A percentile compares a stretch with the other conserved stretches of the same genome.
Conservation (phyloP, 192 early-diverging fungal genomes). For the Powellomyces hirtus region DNA sequence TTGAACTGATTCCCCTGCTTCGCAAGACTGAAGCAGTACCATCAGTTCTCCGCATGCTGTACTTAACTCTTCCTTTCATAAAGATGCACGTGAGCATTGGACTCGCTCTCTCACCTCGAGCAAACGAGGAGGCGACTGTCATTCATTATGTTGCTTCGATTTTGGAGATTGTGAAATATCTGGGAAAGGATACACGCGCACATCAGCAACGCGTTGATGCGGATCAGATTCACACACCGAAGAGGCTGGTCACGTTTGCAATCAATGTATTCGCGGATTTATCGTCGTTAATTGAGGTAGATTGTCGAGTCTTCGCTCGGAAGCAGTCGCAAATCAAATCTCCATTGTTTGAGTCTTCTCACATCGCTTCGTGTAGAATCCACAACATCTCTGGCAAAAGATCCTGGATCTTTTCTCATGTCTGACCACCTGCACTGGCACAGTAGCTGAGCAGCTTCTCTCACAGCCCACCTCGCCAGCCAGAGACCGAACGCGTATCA, state of each 20-base stretch:
- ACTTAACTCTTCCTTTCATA: constrained; percentile 23
- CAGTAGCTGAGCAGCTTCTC: neutral
- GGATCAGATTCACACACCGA: neutral
- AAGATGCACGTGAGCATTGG: constrained; percentile 23
- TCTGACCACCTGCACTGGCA: no score
- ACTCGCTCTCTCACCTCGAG: neutral
- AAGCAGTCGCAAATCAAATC: no score
- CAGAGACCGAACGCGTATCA: neutral
- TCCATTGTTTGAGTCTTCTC: no score
- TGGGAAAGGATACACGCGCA: neutral
- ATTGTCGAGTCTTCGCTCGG: no score
- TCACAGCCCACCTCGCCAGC: neutral
- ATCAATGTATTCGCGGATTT: neutral
- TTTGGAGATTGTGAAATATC: neutral
- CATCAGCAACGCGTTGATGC: neutral
- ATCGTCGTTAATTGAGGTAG: no score
- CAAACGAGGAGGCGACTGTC: neutral
- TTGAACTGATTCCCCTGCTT: constrained; percentile 13
- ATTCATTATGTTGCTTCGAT: neutral
- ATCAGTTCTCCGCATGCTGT: constrained; percentile 22
- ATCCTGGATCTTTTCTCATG: no score
- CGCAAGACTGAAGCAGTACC: neutral
- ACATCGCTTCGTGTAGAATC: no score
- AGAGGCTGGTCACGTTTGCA: neutral
- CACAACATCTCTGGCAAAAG: no score